Conservation (phyloP, 495 filamentous ascomycete genomes). For the Hypoxylon cercidicola region DNA sequence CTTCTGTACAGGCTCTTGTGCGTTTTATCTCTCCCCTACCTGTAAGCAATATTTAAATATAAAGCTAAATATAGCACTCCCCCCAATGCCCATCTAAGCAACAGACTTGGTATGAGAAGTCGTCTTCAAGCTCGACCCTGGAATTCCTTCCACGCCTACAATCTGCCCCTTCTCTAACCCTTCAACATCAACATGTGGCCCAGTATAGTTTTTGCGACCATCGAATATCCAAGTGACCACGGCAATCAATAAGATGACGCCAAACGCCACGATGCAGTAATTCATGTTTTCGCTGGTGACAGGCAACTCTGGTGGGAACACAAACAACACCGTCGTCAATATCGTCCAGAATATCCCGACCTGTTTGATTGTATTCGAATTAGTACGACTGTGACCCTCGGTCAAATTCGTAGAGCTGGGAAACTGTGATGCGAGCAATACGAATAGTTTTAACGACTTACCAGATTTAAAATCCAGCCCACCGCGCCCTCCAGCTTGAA, state of each 20-base stretch:
- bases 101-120: conserved; percentile 11
- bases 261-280: conserved; percentile 77
- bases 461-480: conserved; percentile 71
- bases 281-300: conserved; percentile 79
- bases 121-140: neutral
- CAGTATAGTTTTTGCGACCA: conserved; percentile 75
- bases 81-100: neutral
- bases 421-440: no score
- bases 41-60: no score
- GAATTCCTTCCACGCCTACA: conserved; percentile 39
- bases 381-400: no score
- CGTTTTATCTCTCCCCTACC: no score
- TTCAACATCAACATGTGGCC: conserved; percentile 65
- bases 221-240: conserved; percentile 76
- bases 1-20: no score
- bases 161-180: conserved; percentile 50
- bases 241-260: conserved; percentile 73
- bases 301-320: conserved; percentile 76
- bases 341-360: conserved; percentile 72
- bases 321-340: conserved; percentile 77
- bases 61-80: no score
- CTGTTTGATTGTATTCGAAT: conserved; percentile 42
- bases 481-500: conserved; percentile 68
- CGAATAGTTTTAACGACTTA: conserved; percentile 27
- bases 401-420: no score